Evolutionary conservation across 2,329 filamentous ascomycete species (phyloP).

Genomic region (Calonectria pauciramosa): DNA sequence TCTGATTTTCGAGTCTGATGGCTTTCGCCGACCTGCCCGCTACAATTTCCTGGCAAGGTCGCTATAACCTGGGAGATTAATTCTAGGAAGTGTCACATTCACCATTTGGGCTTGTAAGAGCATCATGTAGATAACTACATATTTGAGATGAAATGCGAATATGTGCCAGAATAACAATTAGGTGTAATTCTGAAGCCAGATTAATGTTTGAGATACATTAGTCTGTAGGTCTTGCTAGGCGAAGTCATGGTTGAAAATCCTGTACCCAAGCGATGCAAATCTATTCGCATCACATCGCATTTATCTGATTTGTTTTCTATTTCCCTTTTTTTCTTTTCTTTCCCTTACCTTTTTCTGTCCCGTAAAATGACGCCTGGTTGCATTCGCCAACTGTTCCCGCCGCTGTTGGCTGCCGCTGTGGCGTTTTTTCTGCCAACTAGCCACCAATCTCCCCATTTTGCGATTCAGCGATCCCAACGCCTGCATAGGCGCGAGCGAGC

Average conservation of each 20-base stretch:
- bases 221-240: background rate
- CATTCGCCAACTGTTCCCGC: background rate
- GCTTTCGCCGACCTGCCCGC: too few species aligned
- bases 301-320: too few species aligned
- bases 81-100: background rate
- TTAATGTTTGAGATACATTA: background rate
- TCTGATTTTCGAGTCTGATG: background rate
- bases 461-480: background rate
- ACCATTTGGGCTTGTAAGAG: background rate
- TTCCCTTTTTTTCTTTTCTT: too few species aligned
- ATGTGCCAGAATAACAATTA: background rate
- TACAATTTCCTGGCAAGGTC: background rate
- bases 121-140: background rate
- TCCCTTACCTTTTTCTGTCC: too few species aligned
- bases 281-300: background rate
- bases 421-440: background rate
- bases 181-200: background rate
- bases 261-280: background rate
- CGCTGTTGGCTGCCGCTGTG: background rate
- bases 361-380: background rate
- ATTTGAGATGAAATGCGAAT: background rate
- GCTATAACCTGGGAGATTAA: background rate
- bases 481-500: background rate
- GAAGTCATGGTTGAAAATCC: background rate
- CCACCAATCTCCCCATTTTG: background rate